Conservation (phyloP, 1,284 basidiomycete species). For the Puccinia brachypodii region DNA sequence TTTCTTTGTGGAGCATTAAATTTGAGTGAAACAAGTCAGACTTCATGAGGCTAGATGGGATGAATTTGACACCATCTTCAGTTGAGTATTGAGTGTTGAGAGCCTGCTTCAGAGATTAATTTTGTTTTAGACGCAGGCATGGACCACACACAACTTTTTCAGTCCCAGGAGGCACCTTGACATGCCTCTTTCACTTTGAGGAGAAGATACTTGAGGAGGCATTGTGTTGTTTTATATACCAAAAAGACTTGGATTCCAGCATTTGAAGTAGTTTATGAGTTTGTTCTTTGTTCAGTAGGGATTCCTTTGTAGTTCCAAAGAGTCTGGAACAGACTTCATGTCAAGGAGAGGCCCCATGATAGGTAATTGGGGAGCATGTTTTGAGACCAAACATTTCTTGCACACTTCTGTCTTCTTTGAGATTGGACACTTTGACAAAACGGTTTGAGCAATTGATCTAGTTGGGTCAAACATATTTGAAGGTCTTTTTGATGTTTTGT, state of each 20-base stretch:
- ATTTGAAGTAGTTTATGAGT: neutral
- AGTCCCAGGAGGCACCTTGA: neutral
- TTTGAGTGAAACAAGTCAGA: neutral
- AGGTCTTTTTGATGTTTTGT: too few species aligned
- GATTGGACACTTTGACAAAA: neutral
- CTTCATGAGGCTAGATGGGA: neutral
- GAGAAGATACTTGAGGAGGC: neutral
- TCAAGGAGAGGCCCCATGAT: neutral
- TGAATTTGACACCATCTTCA: neutral
- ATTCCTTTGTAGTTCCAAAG: neutral
- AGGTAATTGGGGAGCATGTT: neutral
- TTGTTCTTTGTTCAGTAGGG: neutral
- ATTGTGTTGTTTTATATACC: conserved; percentile 18
- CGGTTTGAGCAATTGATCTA: too few species aligned
- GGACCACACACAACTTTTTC: neutral
- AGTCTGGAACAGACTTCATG: neutral
- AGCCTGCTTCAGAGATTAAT: neutral
- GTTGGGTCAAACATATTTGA: too few species aligned
- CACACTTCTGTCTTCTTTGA: neutral
- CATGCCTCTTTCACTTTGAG: neutral
- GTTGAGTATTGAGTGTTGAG: neutral
- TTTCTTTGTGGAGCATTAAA: neutral
- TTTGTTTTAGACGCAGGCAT: neutral
- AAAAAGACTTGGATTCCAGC: neutral
- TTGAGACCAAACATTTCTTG: neutral